phyloP scores from a whole-genome alignment of 1,139 yeast species.

The Meyerozyma guilliermondii region DNA sequence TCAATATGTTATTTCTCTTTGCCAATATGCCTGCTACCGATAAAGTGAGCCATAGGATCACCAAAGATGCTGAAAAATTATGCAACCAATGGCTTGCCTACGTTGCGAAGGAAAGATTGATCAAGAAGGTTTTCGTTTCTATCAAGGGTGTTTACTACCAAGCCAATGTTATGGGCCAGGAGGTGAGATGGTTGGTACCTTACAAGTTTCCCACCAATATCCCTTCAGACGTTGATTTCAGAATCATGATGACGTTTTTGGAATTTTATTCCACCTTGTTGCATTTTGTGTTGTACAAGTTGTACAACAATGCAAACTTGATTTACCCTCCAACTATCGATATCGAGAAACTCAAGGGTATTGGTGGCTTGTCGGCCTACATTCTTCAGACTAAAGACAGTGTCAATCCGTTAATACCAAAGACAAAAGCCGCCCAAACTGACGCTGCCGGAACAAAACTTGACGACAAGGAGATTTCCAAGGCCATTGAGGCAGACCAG shows the following conservation, averaged over 20 bases:
- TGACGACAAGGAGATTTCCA: constrained; percentile 39
- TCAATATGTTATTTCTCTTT: constrained; percentile 89
- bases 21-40: constrained; percentile 95
- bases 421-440: constrained; percentile 16
- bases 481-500: constrained; percentile 48
- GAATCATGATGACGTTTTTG: constrained; percentile 93
- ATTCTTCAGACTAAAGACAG: constrained; percentile 49
- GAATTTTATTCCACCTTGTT: constrained; percentile 91
- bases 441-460: constrained; percentile 29
- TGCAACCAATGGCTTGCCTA: constrained; percentile 96
- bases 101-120: constrained; percentile 76
- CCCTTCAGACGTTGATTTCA: constrained; percentile 91
- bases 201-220: constrained; percentile 94
- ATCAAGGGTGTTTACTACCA: constrained; percentile 97
- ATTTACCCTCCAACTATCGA: constrained; percentile 91
- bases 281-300: constrained; percentile 80
- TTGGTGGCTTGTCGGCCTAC: constrained; percentile 86
- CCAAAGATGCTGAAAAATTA: constrained; percentile 78
- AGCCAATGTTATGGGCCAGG: constrained; percentile 87
- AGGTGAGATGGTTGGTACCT: constrained; percentile 93
- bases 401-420: constrained; percentile 38
- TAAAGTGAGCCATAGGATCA: constrained; percentile 70
- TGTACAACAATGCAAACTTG: constrained; percentile 79
- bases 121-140: constrained; percentile 89
- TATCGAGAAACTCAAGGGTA: constrained; percentile 64